Evolutionary conservation across 2,329 filamentous ascomycete genomes (phyloP), one percentile per base, ranked within the genome.

Genomic region (Scedosporium dehoogii): DNA sequence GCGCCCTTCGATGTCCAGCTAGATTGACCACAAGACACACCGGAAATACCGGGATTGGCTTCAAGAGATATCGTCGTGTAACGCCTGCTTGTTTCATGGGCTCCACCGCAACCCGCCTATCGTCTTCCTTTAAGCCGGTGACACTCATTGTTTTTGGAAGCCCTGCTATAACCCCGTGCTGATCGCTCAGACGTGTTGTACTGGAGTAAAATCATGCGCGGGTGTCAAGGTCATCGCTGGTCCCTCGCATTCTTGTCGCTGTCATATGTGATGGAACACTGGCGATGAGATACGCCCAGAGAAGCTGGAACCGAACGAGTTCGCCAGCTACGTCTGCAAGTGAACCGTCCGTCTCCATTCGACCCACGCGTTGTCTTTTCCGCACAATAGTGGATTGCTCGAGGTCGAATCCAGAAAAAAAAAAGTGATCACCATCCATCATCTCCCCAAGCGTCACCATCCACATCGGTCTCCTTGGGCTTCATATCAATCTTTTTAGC

Each of bases 401-500:
- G 33, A 38, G 1, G 33, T 38, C 33, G 33, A 38, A 38, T 38
- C 21, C n/a, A 51, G 46, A 23, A 23, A 51, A 51, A 21, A 48
- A 51, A 51, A 51, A 0, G n/a, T 27, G 5, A 23, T 58, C 74
- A 85, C 85, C 85, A 88, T 6, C 83, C 84, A n/a, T 51, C 60
- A 65, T 87, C 85, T 4, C 84, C 86, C 86, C 86, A 89, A 1
- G 80, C 84, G 68, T 85, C 84, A 68, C 86, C 85, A 55, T 84
- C 82, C 25, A 81, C 81, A 1, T 76, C 83, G 3, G 75, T 73
- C 57, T 79, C 77, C 70, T 87, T 88, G 0, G 87, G 87, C 68
- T 85, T 86, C 68, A 84, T 81, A 68, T 90, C 83, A 65, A 90
- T 84, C 74, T 88, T 89, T 75, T 90, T 92, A 0, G 81, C 74